These are phyloP conservation scores for Epichloe glyceriae DNA, from an alignment of 2,329 filamentous ascomycete species.

Conservation along the genomic window DNA sequence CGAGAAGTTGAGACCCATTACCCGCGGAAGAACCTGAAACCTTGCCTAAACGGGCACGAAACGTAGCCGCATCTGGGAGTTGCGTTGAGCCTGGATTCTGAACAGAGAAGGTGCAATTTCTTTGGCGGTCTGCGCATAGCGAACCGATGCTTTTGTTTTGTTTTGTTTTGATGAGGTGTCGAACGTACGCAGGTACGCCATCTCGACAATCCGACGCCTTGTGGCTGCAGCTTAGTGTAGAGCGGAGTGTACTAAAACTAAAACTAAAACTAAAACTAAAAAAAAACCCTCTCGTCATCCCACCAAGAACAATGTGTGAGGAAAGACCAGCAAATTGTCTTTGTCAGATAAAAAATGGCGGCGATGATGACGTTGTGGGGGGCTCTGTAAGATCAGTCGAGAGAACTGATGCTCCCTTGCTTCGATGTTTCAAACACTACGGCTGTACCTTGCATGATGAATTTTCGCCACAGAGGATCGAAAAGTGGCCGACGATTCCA, in stretches of 20 bases:
- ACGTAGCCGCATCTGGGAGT: not conserved
- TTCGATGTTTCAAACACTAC: not conserved
- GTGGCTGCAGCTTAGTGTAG: not conserved
- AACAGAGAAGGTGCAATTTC: not conserved
- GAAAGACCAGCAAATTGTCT: not conserved
- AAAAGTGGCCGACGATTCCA: not conserved
- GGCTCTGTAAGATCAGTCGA: not conserved
- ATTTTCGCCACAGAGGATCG: not conserved
- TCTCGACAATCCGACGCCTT: not conserved
- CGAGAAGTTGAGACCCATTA: not conserved
- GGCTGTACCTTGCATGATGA: constrained; percentile 5
- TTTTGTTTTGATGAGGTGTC: too few species aligned
- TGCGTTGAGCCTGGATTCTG: not conserved
- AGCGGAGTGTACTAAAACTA: not conserved
- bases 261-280: too few species aligned
- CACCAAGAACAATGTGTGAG: not conserved
- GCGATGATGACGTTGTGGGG: constrained; percentile 2
- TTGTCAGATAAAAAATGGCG: not conserved
- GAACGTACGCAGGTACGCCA: not conserved
- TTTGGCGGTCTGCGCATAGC: not conserved
- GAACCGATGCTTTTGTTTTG: not conserved
- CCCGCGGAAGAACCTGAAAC: not conserved
- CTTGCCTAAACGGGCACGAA: not conserved
- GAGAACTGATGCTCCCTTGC: constrained; percentile 4
- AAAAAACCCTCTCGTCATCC: not conserved